Conservation (phyloP, 2,329 filamentous ascomycete species). For the Neophaeococcomyces mojaviensis region DNA sequence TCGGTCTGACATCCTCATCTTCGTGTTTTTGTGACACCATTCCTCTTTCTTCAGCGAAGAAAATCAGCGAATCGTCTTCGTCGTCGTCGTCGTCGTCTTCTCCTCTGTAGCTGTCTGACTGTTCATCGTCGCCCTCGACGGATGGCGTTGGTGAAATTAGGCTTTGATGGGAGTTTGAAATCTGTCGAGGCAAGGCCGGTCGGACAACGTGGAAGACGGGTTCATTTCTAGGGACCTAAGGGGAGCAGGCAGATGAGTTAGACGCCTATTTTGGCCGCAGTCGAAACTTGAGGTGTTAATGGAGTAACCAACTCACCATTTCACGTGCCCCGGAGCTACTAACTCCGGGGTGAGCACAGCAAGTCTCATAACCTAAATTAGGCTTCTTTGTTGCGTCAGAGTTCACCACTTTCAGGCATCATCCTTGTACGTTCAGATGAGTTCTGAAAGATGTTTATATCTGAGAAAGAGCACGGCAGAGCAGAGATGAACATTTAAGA, state of each 20-base stretch:
- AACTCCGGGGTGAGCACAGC: no score
- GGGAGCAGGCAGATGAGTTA: not conserved
- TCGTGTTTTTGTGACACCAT: conserved; percentile 46
- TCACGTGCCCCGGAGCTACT: no score
- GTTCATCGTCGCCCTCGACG: conserved; percentile 64
- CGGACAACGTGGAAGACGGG: conserved; percentile 6
- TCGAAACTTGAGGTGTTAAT: no score
- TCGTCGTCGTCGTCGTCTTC: conserved; percentile 19
- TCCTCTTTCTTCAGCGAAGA: conserved; percentile 24
- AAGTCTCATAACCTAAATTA: no score
- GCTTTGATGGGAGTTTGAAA: conserved; percentile 35
- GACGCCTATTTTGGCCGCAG: not conserved
- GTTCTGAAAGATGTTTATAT: no score
- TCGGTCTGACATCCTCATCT: conserved; percentile 82
- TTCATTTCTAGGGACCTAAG: conserved; percentile 24
- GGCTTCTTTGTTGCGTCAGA: no score
- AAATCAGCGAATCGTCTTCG: conserved; percentile 19
- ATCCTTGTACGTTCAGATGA: no score
- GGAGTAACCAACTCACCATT: conserved; percentile 3
- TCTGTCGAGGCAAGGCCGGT: conserved; percentile 13
- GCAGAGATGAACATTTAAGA: no score
- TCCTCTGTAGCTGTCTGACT: conserved; percentile 36
- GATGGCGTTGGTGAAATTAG: conserved; percentile 52
- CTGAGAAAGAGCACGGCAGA: no score
- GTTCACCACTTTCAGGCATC: no score